Evolutionary conservation across 1,284 basidiomycete genomes (phyloP), one percentile per base, ranked within the genome.

Genomic region (Cryptococcus neoformans): DNA sequence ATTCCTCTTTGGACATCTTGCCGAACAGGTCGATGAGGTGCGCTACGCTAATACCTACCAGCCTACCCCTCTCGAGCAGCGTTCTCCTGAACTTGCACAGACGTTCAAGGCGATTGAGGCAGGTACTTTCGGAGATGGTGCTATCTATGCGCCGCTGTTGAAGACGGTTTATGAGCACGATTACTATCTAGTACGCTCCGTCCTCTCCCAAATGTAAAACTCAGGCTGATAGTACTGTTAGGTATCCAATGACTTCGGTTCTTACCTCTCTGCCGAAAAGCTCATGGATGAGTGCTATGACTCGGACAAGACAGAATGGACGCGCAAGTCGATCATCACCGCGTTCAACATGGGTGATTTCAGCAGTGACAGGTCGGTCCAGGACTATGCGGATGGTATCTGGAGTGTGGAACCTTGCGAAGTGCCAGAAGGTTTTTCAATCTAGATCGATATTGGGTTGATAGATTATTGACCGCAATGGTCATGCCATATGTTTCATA

Each of bases 341-440:
- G 84, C 87, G 0, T 89, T 70, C 63, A 72, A 89, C 84, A 95
- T 94, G 92, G 92, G 91, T 76, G 92, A 92, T 74, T 95, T 95
- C 81, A 90, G 89, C 74, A 90, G 89, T 44, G 92, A 95, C 73
- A 84, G 92, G 53, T 89, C 90, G 3, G 92, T 94, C 68, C 84
- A 86, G 66, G 89, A 91, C 74, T 94, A 94, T 66, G 91, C 90
- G 9, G 79, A 80, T 68, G 77, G 76, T 55, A 74, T 75, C 56
- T 75, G 73, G 73, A 70, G 69, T 40, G 67, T 76, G 28, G 71
- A 73, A 58, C 65, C 71, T 49, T 70, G 68, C 52, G 61, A 62
- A 21, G 71, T 73, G 11, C 69, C 71, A 17, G 66, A 67, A 44
- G 38, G 34, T 34, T 47, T 28, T 35, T 41, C 40, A 41, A 41